Conservation (phyloP, 2,329 filamentous ascomycete species). For the Exserohilum turcica region DNA sequence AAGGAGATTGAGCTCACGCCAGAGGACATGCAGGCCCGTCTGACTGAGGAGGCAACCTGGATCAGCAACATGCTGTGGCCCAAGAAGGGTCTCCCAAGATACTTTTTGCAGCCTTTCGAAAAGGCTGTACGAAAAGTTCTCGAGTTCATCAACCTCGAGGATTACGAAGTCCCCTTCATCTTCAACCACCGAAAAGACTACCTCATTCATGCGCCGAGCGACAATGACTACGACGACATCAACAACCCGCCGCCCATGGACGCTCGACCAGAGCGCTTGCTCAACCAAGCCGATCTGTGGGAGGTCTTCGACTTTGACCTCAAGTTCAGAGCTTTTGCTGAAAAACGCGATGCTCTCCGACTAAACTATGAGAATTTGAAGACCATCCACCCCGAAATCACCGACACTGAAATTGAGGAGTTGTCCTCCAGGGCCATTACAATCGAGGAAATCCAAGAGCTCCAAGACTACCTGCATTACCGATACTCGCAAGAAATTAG, state of each 20-base stretch:
- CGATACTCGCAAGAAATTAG: constrained; percentile 84
- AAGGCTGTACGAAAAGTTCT: constrained; percentile 89
- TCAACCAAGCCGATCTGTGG: constrained; percentile 94
- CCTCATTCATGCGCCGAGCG: constrained; percentile 82
- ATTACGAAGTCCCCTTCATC: constrained; percentile 95
- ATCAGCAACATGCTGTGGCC: constrained; percentile 89
- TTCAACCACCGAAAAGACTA: constrained; percentile 99
- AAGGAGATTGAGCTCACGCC: constrained; percentile 78
- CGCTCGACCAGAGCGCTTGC: constrained; percentile 80
- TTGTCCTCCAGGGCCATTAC: constrained; percentile 80
- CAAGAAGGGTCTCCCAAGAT: constrained; percentile 75
- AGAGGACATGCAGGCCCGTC: constrained; percentile 66
- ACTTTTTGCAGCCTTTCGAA: constrained; percentile 81
- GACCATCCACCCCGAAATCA: constrained; percentile 59
- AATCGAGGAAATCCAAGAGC: constrained; percentile 93
- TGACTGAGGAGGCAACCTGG: constrained; percentile 89
- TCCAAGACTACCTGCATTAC: constrained; percentile 97
- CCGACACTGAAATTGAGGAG: constrained; percentile 78
- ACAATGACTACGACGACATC: constrained; percentile 63
- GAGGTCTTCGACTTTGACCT: constrained; percentile 92
- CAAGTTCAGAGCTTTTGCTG: constrained; percentile 89
- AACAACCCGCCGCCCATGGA: constrained; percentile 74
- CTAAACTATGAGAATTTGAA: constrained; percentile 77
- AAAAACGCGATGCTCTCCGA: constrained; percentile 86
- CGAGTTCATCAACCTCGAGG: constrained; percentile 92